Percentiles rank a stretch among this genome's conserved stretches.
Conservation (phyloP, 2,329 filamentous ascomycete genomes). For the Hymenoscyphus infarciens region DNA sequence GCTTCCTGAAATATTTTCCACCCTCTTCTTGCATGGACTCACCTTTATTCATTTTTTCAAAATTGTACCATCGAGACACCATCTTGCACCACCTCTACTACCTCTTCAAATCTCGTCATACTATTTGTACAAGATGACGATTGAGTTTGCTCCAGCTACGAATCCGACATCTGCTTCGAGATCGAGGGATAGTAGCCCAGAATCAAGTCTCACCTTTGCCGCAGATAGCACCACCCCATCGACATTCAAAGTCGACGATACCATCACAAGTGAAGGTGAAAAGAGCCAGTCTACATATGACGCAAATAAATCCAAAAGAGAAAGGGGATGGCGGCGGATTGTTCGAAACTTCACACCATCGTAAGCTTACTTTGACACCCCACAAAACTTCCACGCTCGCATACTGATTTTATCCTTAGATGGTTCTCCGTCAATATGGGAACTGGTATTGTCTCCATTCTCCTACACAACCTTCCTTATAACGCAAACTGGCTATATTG, state of each 20-base stretch:
- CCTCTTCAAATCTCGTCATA: not conserved
- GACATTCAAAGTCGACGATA: not conserved
- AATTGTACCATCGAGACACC: not conserved
- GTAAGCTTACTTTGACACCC: conserved; percentile 36
- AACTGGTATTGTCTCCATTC: conserved; percentile 62
- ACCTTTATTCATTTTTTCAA: not conserved
- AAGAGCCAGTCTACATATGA: not conserved
- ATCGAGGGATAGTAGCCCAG: conserved; percentile 6
- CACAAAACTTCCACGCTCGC: not conserved
- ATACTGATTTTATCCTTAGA: conserved; percentile 29
- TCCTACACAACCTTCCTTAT: conserved; percentile 61
- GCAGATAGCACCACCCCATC: conserved; percentile 1
- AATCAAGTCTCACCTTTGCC: conserved; percentile 7
- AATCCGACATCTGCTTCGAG: not conserved
- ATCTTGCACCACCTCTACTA: not conserved
- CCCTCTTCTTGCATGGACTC: not conserved
- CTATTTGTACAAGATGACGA: not conserved
- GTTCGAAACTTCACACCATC: conserved; percentile 54
- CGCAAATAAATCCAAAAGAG: conserved; percentile 1
- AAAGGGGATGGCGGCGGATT: conserved; percentile 34
- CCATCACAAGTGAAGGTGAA: not conserved
- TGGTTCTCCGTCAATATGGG: conserved; percentile 64
- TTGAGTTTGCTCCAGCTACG: not conserved
- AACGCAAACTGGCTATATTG: conserved; percentile 54
- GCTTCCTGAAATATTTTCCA: not conserved